A percentile compares a stretch with the other conserved stretches of the same genome.
These are phyloP conservation scores for Entomortierella chlamydospora DNA, from an alignment of 192 early-diverging fungal species.

Conservation along the genomic window DNA sequence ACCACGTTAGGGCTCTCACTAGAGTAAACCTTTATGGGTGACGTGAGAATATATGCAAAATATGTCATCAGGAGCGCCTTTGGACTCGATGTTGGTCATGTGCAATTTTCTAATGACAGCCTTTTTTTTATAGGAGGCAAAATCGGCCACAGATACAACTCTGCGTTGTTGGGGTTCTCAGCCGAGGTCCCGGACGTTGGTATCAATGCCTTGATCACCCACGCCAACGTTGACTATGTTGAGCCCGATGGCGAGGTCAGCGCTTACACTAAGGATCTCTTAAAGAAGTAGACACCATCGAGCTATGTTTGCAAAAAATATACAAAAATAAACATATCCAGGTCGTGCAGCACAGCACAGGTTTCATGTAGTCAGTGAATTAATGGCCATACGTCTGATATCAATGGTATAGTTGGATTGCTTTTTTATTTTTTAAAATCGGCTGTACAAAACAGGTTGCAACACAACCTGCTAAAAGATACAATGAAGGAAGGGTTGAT, in stretches of 20 bases:
- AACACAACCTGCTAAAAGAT: neutral
- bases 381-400: too few relatives aligned
- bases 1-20: too few relatives aligned
- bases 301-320: slow-evolving; percentile 1
- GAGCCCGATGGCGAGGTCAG: slow-evolving; percentile 72
- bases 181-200: slow-evolving; percentile 66
- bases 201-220: slow-evolving; percentile 55
- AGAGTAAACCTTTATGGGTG: too few relatives aligned
- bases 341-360: too few relatives aligned
- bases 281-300: too few relatives aligned
- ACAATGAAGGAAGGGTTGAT: neutral
- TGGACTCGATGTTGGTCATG: neutral
- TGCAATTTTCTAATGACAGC: neutral
- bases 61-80: too few relatives aligned
- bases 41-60: slow-evolving; percentile 13
- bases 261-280: slow-evolving; percentile 17
- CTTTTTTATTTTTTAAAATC: neutral
- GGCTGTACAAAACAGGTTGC: neutral
- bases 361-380: too few relatives aligned
- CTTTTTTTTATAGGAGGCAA: slow-evolving; percentile 29
- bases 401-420: neutral
- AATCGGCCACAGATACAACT: slow-evolving; percentile 59
- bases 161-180: slow-evolving; percentile 67
- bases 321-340: neutral
- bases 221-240: slow-evolving; percentile 62